Base-by-base conservation (phyloP, 805 yeast species). In the Yarrowia bubula region DNA sequence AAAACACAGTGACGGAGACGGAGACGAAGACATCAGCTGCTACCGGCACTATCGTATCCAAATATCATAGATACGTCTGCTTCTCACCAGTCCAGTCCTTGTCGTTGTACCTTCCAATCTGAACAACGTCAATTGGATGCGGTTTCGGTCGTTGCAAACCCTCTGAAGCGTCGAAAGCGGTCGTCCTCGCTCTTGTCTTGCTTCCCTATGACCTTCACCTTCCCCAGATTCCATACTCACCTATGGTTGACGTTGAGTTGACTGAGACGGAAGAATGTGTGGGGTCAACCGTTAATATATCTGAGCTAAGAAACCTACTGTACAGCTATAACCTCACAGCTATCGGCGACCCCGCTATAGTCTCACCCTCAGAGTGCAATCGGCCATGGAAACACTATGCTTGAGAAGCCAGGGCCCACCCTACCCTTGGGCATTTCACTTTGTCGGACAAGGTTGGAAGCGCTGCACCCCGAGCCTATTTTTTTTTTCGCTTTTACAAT, bases 401-500 rank as follows among this genome's bases (percentile, higher is more conserved):
- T n/a, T 35, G 38, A 10, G 38, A n/a, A 9, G 13, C 50, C 38
- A 33, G 57, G 57, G 57, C 43, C 58, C 58, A 51, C 58, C 58
- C 13, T 48, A 15, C 55, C 42, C 32, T 48, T 33, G 41, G 42
- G 38, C 38, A 32, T 22, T 22, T 22, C 28, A 22, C 28, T 38
- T 38, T 33, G n/a, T n/a, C n/a, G 22, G 1, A 13, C 57, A 50
- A 37, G 43, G 57, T 50, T 50, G 32, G 3, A 15, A 8, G 37
- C 28, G 28, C 51, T 47, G 39, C 38, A 32, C 28, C 1, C 13
- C 11, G 57, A 50, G 57, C 32, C 35, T 50, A 13, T 35, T 22
- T 50, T 38, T n/a, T n/a, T n/a, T n/a, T n/a, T n/a, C n/a, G 4
- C 31, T n/a, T 35, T 37, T 3, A 17, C 42, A 50, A 14, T 51